These are phyloP conservation scores for Clarireedia monteithiana DNA, from an alignment of 2,329 filamentous ascomycete genomes.

Conservation along the genomic window DNA sequence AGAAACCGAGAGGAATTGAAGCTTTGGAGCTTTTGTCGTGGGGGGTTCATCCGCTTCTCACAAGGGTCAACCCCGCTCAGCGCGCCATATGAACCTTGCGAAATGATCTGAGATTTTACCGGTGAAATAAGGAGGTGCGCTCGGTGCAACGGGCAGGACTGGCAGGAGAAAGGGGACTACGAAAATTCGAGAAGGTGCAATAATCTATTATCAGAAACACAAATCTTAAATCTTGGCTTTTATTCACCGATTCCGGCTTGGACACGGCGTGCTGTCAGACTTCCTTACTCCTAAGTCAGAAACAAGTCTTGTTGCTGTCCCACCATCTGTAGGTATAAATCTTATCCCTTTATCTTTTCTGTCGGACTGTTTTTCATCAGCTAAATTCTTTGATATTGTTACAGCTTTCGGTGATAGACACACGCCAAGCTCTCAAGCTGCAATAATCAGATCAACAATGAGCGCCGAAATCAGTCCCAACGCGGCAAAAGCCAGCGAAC, in stretches of 20 bases:
- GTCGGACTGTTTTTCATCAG: not conserved
- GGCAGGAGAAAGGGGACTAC: too few species aligned
- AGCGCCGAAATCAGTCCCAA: not conserved
- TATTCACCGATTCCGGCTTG: too few species aligned
- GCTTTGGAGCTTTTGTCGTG: not conserved
- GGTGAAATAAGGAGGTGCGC: not conserved
- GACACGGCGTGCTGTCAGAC: too few species aligned
- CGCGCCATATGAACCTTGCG: not conserved
- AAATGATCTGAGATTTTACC: not conserved
- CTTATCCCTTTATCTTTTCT: not conserved
- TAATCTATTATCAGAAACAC: too few species aligned
- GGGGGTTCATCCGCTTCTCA: too few species aligned
- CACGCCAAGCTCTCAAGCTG: not conserved
- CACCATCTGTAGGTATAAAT: not conserved
- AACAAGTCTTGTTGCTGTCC: too few species aligned
- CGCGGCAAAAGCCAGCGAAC: not conserved
- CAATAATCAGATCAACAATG: not conserved
- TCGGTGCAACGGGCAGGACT: not conserved
- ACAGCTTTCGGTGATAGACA: not conserved
- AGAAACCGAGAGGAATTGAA: too few species aligned
- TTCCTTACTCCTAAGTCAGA: too few species aligned
- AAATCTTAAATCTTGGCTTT: too few species aligned
- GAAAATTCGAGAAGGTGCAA: too few species aligned
- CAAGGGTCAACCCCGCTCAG: constrained; percentile 1
- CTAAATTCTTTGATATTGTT: not conserved